These are phyloP conservation scores for Aspergillus kassunensis DNA, from an alignment of 495 filamentous ascomycete species.

Conservation along the genomic window DNA sequence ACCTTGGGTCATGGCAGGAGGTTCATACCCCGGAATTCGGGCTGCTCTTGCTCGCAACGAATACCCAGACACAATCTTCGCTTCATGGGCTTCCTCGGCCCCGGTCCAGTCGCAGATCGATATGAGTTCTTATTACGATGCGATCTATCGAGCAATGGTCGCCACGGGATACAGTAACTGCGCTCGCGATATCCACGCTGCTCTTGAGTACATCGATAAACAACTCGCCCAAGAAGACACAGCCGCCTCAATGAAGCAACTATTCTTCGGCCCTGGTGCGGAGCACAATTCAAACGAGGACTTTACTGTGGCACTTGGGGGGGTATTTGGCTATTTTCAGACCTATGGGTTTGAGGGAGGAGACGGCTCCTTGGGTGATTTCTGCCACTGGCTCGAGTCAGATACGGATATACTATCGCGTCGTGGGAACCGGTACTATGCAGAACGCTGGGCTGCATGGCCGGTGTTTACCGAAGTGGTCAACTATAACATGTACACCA, in stretches of 20 bases:
- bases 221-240: slow-evolving; percentile 33
- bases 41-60: slow-evolving; percentile 50
- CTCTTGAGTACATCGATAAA: slow-evolving; percentile 48
- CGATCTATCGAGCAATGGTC: slow-evolving; percentile 51
- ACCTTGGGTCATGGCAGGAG: slow-evolving; percentile 59
- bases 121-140: slow-evolving; percentile 56
- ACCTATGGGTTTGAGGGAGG: slow-evolving; percentile 45
- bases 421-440: slow-evolving; percentile 38
- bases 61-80: slow-evolving; percentile 56
- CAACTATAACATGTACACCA: slow-evolving; percentile 39
- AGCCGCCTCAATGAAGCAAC: slow-evolving; percentile 42
- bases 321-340: slow-evolving; percentile 44
- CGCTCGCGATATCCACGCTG: slow-evolving; percentile 49
- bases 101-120: slow-evolving; percentile 51
- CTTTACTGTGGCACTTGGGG: slow-evolving; percentile 42
- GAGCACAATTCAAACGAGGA: slow-evolving; percentile 47
- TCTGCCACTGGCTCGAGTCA: slow-evolving; percentile 47
- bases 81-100: slow-evolving; percentile 53
- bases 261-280: slow-evolving; percentile 47
- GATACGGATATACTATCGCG: slow-evolving; percentile 33
- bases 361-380: slow-evolving; percentile 30
- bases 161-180: slow-evolving; percentile 50
- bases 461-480: slow-evolving; percentile 36
- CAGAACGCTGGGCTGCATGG: slow-evolving; percentile 47
- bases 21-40: slow-evolving; percentile 55